Percentiles rank a stretch among this genome's conserved stretches.
These are phyloP conservation scores for Oxytropis ochrocephala DNA, from an alignment of 306 rosid genomes.

Conservation along the genomic window DNA sequence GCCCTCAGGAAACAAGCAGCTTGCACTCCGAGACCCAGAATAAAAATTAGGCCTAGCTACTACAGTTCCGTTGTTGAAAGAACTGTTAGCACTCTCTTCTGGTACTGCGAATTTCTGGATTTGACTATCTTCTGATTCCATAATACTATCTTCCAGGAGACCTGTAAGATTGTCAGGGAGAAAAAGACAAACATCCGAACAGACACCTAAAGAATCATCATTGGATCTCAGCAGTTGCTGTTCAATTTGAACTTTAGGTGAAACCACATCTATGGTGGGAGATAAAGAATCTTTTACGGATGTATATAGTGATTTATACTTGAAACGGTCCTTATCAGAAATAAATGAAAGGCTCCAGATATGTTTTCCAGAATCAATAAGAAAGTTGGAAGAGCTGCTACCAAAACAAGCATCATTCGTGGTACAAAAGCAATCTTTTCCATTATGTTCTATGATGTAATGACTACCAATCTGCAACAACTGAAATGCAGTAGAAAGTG, in stretches of 20 bases:
- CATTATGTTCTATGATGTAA: conserved; percentile 50
- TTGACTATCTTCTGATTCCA: conserved; percentile 24
- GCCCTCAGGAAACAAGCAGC: conserved; percentile 63
- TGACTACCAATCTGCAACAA: conserved; percentile 70
- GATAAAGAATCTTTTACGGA: conserved; percentile 25
- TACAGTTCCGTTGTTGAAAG: conserved; percentile 14
- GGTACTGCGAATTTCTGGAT: conserved; percentile 30
- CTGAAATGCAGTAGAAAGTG: conserved; percentile 42
- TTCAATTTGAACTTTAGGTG: conserved; percentile 30
- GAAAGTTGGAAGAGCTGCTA: conserved; percentile 28
- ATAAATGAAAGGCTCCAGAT: conserved; percentile 62
- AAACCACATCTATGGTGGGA: conserved; percentile 20
- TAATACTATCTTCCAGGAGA: conserved; percentile 28
- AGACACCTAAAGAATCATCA: conserved; percentile 21
- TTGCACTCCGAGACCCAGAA: conserved; percentile 25
- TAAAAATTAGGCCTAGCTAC: conserved; percentile 5
- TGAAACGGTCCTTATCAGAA: conserved; percentile 38
- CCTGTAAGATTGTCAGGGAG: conserved; percentile 40
- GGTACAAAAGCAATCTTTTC: conserved; percentile 40
- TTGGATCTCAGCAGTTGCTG: conserved; percentile 21
- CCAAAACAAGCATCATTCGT: conserved; percentile 22
- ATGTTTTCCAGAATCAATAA: conserved; percentile 40
- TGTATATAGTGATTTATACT: conserved; percentile 19
- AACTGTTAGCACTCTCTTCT: conserved; percentile 22
- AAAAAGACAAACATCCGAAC: conserved; percentile 61